These are phyloP conservation scores for Ichthyophthirius multifiliis DNA, from an alignment of 169 alveolate genomes.

Conservation along the genomic window DNA sequence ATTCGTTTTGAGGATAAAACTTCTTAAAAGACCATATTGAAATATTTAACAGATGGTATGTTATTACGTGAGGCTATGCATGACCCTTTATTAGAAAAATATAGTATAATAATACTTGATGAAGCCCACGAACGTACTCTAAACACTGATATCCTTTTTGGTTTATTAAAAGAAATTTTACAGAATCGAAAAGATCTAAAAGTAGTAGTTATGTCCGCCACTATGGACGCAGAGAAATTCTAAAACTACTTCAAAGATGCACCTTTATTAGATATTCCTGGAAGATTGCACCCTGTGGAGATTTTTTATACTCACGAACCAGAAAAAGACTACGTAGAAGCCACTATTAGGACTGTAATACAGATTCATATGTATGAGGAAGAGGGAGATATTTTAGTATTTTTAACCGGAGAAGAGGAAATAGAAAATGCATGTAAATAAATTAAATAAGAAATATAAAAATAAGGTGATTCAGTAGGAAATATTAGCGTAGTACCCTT, in stretches of 20 bases:
- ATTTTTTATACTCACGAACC: conserved; percentile 93
- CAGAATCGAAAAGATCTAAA: conserved; percentile 88
- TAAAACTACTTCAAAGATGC: conserved; percentile 93
- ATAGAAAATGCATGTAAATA: conserved; percentile 70
- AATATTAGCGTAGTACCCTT: conserved; percentile 91
- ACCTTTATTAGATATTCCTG: conserved; percentile 96
- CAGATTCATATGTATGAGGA: conserved; percentile 93
- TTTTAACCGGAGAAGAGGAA: conserved; percentile 94
- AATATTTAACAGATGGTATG: conserved; percentile 99
- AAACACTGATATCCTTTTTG: conserved; percentile 97
- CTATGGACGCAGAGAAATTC: conserved; percentile 96
- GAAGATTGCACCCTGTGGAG: conserved; percentile 98
- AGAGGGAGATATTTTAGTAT: conserved; percentile 92
- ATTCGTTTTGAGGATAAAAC: conserved; percentile 97
- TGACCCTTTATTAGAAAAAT: conserved; percentile 87
- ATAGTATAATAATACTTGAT: conserved; percentile 90
- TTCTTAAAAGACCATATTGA: conserved; percentile 86
- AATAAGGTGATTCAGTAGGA: conserved; percentile 79
- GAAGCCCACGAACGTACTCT: conserved; percentile 99
- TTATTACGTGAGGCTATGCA: conserved; percentile 95
- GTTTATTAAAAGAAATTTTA: conserved; percentile 93
- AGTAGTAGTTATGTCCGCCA: conserved; percentile 97
- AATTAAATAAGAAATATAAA: conserved; percentile 70
- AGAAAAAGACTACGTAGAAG: conserved; percentile 93
- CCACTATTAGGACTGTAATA: conserved; percentile 90